These are phyloP conservation scores for Melanomma pulvis-pyrius DNA, from an alignment of 495 filamentous ascomycete species.

Conservation along the genomic window DNA sequence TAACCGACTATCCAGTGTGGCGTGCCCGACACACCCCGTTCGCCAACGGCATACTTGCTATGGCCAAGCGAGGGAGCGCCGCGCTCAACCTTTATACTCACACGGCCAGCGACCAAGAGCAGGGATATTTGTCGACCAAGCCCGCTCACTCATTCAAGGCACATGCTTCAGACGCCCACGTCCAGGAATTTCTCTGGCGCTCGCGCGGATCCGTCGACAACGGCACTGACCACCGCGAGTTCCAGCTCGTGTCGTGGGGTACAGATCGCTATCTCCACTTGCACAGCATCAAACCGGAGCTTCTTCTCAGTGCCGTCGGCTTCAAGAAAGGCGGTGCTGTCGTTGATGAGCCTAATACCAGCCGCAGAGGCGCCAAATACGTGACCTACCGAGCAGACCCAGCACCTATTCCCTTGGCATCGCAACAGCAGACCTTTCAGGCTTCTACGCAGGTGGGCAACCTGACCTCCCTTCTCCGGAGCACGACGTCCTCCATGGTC, in stretches of 20 bases:
- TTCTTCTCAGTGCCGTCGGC: conserved; percentile 68
- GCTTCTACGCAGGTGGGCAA: neutral
- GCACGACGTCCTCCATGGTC: neutral
- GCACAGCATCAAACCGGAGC: conserved; percentile 68
- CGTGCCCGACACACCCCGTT: conserved; percentile 93
- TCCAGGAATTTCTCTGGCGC: conserved; percentile 94
- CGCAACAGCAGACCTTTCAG: neutral
- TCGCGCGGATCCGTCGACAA: conserved; percentile 71
- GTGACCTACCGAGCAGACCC: conserved; percentile 62
- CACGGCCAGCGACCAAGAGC: conserved; percentile 35
- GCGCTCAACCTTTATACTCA: conserved; percentile 84
- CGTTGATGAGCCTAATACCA: conserved; percentile 69
- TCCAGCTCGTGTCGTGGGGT: conserved; percentile 93
- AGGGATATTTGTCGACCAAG: conserved; percentile 42
- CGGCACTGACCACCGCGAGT: conserved; percentile 82
- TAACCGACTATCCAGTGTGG: conserved; percentile 87
- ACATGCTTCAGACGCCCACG: conserved; percentile 69
- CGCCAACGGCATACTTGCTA: conserved; percentile 81
- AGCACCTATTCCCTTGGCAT: neutral
- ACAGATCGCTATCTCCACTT: conserved; percentile 80
- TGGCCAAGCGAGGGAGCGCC: conserved; percentile 85
- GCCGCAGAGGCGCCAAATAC: conserved; percentile 82
- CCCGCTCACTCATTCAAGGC: conserved; percentile 76
- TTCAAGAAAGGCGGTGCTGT: conserved; percentile 69
- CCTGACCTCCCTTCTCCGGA: conserved; percentile 8